These are phyloP conservation scores for Hirsutella minnesotensis DNA, from an alignment of 2,329 filamentous ascomycete species.

Conservation along the genomic window DNA sequence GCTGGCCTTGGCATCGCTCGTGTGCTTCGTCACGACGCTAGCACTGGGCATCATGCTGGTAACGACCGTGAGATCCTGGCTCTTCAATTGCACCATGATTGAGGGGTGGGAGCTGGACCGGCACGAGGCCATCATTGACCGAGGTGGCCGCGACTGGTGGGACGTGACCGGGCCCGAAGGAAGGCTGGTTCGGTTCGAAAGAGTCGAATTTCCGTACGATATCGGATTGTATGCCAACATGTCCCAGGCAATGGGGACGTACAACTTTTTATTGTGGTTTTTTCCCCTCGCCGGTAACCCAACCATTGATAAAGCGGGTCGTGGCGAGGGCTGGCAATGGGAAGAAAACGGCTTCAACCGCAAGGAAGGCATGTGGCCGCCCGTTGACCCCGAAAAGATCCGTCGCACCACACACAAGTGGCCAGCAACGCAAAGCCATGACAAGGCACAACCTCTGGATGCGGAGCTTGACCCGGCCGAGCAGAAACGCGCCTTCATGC, in stretches of 20 bases:
- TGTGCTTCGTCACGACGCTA: constrained; percentile 47
- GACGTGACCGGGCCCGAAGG: constrained; percentile 21
- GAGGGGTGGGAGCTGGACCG: constrained; percentile 65
- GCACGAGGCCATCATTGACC: constrained; percentile 43
- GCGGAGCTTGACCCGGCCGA: constrained; percentile 28
- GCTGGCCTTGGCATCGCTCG: constrained; percentile 47
- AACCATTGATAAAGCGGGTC: constrained; percentile 22
- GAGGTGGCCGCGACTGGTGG: constrained; percentile 35
- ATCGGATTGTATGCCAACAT: constrained; percentile 65
- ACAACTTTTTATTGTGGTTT: constrained; percentile 56
- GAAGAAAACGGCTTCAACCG: constrained; percentile 71
- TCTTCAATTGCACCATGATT: constrained; percentile 67
- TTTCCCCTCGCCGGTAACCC: constrained; percentile 51
- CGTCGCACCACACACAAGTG: constrained; percentile 27
- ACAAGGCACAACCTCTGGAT: constrained; percentile 19
- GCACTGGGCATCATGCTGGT: constrained; percentile 52
- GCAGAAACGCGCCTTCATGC: constrained; percentile 34
- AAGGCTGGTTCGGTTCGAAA: constrained; percentile 37
- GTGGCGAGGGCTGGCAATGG: constrained; percentile 45
- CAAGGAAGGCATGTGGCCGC: constrained; percentile 47
- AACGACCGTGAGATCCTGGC: constrained; percentile 48
- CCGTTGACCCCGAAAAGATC: constrained; percentile 49
- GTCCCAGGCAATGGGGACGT: constrained; percentile 61
- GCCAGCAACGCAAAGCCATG: constrained; percentile 26
- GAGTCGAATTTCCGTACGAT: constrained; percentile 74